Conservation (phyloP, 306 rosid species). For the Carpinus fangiana region DNA sequence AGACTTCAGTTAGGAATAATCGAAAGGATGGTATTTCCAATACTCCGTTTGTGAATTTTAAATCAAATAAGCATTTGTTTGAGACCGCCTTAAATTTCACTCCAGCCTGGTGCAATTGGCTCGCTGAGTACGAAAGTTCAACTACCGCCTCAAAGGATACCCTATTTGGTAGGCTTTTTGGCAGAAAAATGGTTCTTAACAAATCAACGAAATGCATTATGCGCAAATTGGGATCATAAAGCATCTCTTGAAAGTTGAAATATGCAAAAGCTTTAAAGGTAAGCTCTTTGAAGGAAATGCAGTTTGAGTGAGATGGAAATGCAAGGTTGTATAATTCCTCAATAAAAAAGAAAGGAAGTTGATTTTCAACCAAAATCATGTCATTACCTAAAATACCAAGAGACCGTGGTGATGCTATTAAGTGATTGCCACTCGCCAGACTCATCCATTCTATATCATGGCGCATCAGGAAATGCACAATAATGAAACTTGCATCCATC, state of each 20-base stretch:
- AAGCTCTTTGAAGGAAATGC: neutral
- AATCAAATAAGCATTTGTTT: neutral
- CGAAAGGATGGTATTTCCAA: too few species aligned
- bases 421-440: too few species aligned
- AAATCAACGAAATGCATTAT: neutral
- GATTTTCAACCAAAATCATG: neutral
- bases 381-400: too few species aligned
- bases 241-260: neutral
- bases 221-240: too few species aligned
- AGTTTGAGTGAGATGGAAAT: neutral
- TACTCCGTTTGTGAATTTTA: neutral
- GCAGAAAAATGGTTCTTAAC: neutral
- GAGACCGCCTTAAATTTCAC: neutral
- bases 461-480: too few species aligned
- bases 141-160: accelerated
- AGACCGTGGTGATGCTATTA: too few species aligned
- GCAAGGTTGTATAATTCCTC: neutral
- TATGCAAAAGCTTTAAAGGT: accelerated
- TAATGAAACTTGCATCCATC: neutral
- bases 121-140: neutral
- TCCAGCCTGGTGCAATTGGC: neutral
- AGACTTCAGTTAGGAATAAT: too few species aligned
- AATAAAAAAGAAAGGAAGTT: constrained; percentile 17
- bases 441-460: too few species aligned
- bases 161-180: too few species aligned